These are phyloP conservation scores for Fonsecaea erecta DNA, from an alignment of 2,329 filamentous ascomycete genomes.

Conservation along the genomic window DNA sequence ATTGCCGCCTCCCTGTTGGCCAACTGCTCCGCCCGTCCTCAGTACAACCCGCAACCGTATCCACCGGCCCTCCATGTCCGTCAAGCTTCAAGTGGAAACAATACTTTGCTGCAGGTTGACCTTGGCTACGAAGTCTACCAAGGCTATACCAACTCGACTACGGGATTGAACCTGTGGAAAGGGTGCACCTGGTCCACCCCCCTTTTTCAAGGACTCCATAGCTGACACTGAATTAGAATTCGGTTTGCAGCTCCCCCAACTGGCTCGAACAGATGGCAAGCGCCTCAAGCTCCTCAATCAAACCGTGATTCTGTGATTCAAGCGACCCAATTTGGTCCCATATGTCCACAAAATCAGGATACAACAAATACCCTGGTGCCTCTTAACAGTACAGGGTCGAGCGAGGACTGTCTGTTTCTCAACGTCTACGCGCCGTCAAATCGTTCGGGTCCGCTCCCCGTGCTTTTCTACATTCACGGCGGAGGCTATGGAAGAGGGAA, in stretches of 20 bases:
- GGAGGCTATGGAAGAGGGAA: constrained; percentile 43
- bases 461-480: constrained; percentile 50
- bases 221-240: constrained; percentile 39
- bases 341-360: constrained; percentile 43
- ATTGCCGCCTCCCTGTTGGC: constrained; percentile 3
- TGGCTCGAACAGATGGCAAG: constrained; percentile 44
- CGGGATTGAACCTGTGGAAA: constrained; percentile 52
- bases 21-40: constrained; percentile 5
- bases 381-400: constrained; percentile 34
- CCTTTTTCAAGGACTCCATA: not conserved
- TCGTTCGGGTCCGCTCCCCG: constrained; percentile 37
- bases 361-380: constrained; percentile 27
- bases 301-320: constrained; percentile 38
- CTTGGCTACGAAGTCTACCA: constrained; percentile 55
- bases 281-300: constrained; percentile 39
- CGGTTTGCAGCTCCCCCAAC: constrained; percentile 45
- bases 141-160: constrained; percentile 48
- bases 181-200: constrained; percentile 44
- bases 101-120: constrained; percentile 45
- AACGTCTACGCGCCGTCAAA: constrained; percentile 49
- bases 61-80: constrained; percentile 13
- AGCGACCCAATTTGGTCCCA: constrained; percentile 40
- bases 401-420: constrained; percentile 49
- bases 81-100: constrained; percentile 15
- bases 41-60: constrained; percentile 19